Evolutionary conservation across 805 yeast species (phyloP), one percentile per base, ranked within the genome.

Genomic region (Wickerhamomyces queroliae): DNA sequence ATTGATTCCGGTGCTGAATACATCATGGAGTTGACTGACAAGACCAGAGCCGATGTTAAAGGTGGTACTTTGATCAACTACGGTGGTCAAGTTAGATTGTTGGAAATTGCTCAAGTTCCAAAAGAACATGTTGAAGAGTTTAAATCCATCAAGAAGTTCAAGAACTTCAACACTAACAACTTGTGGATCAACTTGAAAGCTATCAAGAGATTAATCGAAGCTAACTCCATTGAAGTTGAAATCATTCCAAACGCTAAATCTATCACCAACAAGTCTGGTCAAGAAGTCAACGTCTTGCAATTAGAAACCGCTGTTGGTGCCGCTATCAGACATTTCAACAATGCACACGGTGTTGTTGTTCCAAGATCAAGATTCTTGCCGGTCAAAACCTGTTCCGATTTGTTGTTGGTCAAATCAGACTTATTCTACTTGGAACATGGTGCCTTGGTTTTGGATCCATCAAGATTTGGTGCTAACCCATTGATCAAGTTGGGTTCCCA

Each of bases 281-380:
- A 78, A 50, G 96, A 90, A 50, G 73, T 83, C 52, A 81, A 83
- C 58, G 97, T 91, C 37, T 69, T 91, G 58, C 99, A 91, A 70
- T 79, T 93, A 60, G 99, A 93, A 73, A 93, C 99, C 37, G 99
- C 99, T 22, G 96, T 88, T 53, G 99, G 99, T 72, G 98, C 99
- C 29, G 98, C 98, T 35, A 93, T 93, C 61, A 85, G 95, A 68
- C 91, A 90, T 67, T 93, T 93, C 68, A 73, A 82, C 50, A 85
- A 87, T 54, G 96, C 97, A 23, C 96, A 88, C 57, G 99, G 99
- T 68, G 95, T 93, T 53, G 95, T 89, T 56, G 99, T 93, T 28
- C 98, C 99, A 66, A 87, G 99, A 72, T 78, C 96, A 31, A 82
- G 99, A 62, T 93, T 93, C 76, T 76, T 93, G 69, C 99, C 99